These are phyloP conservation scores for Mycogone perniciosa DNA, from an alignment of 2,329 filamentous ascomycete species.

Conservation along the genomic window DNA sequence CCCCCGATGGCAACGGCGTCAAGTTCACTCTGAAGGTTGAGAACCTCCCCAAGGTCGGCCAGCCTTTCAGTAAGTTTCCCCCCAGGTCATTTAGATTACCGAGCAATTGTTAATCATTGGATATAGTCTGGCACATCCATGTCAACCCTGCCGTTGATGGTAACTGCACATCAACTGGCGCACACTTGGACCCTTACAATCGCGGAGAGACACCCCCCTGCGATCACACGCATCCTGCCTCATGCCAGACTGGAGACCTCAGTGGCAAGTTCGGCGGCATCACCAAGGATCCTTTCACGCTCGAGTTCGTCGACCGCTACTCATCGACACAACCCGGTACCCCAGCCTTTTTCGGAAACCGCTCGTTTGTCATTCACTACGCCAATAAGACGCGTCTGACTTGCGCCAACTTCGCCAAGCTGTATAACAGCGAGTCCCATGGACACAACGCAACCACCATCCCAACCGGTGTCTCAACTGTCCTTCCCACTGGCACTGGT, in stretches of 20 bases:
- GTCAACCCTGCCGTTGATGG: constrained; percentile 53
- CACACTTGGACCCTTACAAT: constrained; percentile 64
- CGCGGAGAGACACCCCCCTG: constrained; percentile 59
- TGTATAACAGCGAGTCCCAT: constrained; percentile 1
- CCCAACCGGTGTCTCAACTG: background rate
- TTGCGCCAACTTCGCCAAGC: constrained; percentile 53
- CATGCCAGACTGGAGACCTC: constrained; percentile 72
- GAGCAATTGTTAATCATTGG: background rate
- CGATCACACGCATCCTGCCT: constrained; percentile 47
- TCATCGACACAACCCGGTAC: constrained; percentile 46
- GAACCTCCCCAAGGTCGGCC: constrained; percentile 51
- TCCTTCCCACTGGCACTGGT: constrained; percentile 3
- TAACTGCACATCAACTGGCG: constrained; percentile 63
- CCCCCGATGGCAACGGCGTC: constrained; percentile 47
- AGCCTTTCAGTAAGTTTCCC: constrained; percentile 51
- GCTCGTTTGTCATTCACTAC: constrained; percentile 58
- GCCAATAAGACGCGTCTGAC: constrained; percentile 57
- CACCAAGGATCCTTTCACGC: constrained; percentile 41
- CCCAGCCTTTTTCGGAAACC: constrained; percentile 57
- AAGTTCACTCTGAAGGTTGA: constrained; percentile 48
- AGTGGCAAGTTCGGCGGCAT: constrained; percentile 67
- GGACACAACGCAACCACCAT: background rate
- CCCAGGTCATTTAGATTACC: background rate
- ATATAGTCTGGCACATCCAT: constrained; percentile 67
- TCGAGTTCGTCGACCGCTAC: constrained; percentile 50